phyloP scores from a whole-genome alignment of 306 rosid genomes.

The Fragaria iinumae region DNA sequence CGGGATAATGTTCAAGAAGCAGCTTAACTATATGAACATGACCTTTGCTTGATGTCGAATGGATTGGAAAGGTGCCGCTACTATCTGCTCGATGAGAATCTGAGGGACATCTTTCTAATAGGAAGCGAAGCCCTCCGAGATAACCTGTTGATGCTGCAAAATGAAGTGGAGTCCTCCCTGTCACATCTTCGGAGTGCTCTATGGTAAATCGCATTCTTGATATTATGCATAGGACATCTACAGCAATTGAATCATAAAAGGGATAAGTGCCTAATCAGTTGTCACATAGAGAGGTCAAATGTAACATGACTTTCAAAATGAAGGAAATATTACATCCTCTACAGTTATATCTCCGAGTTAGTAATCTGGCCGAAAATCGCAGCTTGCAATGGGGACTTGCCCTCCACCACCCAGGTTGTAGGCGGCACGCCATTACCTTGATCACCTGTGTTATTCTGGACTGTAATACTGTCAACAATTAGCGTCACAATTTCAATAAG shows the following conservation, averaged over 20 bases:
- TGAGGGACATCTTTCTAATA: neutral
- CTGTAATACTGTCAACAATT: neutral
- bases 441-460: neutral
- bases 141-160: conserved; percentile 28
- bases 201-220: neutral
- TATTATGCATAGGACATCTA: neutral
- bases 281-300: neutral
- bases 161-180: conserved; percentile 28
- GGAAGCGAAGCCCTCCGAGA: conserved; percentile 18
- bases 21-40: neutral
- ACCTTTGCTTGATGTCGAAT: conserved; percentile 8
- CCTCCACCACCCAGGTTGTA: neutral
- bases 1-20: conserved; percentile 9
- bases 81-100: conserved; percentile 9
- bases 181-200: neutral
- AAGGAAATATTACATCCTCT: neutral
- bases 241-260: no score
- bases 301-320: neutral
- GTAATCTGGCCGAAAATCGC: neutral
- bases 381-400: neutral
- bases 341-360: no score
- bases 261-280: neutral
- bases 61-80: conserved; percentile 19
- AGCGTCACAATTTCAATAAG: neutral
- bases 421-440: neutral